Evolutionary conservation across 2,329 filamentous ascomycete genomes (phyloP), one percentile per base, ranked within the genome.

Genomic region (Plenodomus biglobosus): DNA sequence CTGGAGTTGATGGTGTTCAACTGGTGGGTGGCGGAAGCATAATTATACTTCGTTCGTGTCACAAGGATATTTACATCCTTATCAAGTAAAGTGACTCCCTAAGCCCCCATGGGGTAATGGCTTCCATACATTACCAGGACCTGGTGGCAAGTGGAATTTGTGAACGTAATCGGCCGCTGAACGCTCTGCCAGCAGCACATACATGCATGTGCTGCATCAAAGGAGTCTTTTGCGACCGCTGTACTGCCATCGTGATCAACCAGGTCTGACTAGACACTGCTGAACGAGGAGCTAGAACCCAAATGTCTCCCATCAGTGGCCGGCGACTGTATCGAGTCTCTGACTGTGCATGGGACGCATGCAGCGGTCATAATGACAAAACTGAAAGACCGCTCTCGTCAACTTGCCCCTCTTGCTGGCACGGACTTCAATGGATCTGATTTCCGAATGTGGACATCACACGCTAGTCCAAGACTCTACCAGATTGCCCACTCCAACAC

Each of bases 371-470:
- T 62, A 24, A 51, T 61, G 56, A 63, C 52, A 49, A 22, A 56
- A 47, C 35, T n/a, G 40, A 48, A 19, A 57, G 56, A 53, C 59
- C 45, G 52, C 57, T 58, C 57, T 62, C 46, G 55, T 56, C 50
- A 30, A 32, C 6, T 43, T 57, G 52, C 60, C 60, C 61, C 61
- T 62, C 61, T 51, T 51, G 46, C 47, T 57, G 52, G 62, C 59
- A 62, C 59, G 57, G 57, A 53, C 60, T 58, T 45, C 46, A 40
- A 58, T 65, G 62, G 62, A 64, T 65, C 53, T 48, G 54, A 64
- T 65, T 56, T 63, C 62, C 62, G 42, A 55, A 59, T 61, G 47
- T 52, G 62, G 62, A 59, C 53, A 62, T 58, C 44, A 36, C 54
- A 62, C 49, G 52, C 55, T 51, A 59, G 45, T 46, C 53, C 40